Conservation (phyloP, 768 basidiomycete species). For the Butyriboletus loyo region DNA sequence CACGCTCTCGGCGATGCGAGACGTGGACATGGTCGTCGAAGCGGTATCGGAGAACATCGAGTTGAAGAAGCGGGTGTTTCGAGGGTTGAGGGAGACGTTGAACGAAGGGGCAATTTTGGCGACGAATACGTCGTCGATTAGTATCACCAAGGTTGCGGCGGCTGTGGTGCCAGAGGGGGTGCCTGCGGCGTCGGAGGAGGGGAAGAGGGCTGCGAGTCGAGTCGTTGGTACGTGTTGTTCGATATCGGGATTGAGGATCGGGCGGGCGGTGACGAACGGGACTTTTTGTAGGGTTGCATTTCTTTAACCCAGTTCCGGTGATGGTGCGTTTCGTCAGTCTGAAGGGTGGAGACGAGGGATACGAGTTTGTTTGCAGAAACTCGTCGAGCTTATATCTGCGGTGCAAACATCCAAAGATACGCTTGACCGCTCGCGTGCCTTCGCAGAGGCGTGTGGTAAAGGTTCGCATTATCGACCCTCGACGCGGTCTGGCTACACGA, state of each 20-base stretch:
- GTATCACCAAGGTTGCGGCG: slow-evolving; percentile 90
- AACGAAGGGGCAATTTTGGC: slow-evolving; percentile 79
- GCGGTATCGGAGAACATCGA: slow-evolving; percentile 84
- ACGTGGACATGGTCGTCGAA: slow-evolving; percentile 92
- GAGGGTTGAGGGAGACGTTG: slow-evolving; percentile 61
- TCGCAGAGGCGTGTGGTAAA: slow-evolving; percentile 89
- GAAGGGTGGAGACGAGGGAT: neutral
- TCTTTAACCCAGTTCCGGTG: slow-evolving; percentile 96
- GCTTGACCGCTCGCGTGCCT: slow-evolving; percentile 70
- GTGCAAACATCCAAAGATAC: slow-evolving; percentile 84
- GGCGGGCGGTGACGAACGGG: neutral
- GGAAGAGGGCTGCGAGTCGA: slow-evolving; percentile 60
- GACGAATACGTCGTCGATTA: slow-evolving; percentile 91
- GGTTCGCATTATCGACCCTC: slow-evolving; percentile 37
- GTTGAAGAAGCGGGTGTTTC: slow-evolving; percentile 78
- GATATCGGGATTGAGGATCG: neutral
- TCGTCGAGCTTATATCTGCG: slow-evolving; percentile 93
- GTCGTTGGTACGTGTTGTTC: slow-evolving; percentile 65
- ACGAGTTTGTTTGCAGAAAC: slow-evolving; percentile 49
- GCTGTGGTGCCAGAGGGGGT: slow-evolving; percentile 61
- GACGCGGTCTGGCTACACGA: neutral
- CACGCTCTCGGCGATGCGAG: slow-evolving; percentile 60
- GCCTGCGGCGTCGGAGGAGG: slow-evolving; percentile 58
- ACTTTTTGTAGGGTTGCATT: slow-evolving; percentile 65
- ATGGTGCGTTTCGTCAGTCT: slow-evolving; percentile 56